These are phyloP conservation scores for Sarcocystis neurona DNA, from an alignment of 169 alveolate species.

Conservation along the genomic window DNA sequence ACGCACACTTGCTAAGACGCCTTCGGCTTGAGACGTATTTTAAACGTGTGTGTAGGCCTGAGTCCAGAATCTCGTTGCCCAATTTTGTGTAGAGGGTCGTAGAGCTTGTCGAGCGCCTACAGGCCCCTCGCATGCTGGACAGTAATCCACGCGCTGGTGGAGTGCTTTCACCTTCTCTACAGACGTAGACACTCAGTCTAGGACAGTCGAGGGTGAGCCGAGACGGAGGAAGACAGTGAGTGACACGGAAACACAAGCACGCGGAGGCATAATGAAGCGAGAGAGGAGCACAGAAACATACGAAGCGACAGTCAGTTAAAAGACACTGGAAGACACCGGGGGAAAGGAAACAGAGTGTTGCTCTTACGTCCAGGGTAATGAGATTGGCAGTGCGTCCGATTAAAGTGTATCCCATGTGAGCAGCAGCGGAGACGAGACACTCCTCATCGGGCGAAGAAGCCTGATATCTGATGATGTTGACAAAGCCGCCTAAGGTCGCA, in stretches of 20 bases:
- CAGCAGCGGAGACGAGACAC: slow-evolving; percentile 83
- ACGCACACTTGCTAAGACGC: no score
- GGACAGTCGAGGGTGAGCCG: no score
- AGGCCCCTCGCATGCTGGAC: no score
- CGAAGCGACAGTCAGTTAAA: background rate
- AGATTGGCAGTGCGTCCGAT: slow-evolving; percentile 16
- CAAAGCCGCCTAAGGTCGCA: background rate
- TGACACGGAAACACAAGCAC: background rate
- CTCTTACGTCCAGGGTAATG: background rate
- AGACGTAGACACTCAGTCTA: no score
- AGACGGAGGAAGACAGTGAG: no score
- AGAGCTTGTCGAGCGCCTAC: no score
- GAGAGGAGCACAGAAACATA: background rate
- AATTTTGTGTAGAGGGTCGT: no score
- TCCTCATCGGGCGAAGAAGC: slow-evolving; percentile 92
- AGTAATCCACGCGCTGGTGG: no score
- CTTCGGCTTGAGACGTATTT: no score
- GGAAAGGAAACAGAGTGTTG: background rate
- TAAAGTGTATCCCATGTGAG: slow-evolving; percentile 71
- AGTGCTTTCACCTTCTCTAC: no score
- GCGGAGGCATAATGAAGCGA: background rate
- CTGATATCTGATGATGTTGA: slow-evolving; percentile 64
- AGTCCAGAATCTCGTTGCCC: no score
- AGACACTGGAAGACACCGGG: background rate
- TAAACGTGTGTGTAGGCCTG: no score